phyloP scores from a whole-genome alignment of 208 protist genomes.

The Jaenimonas drosophilae region DNA sequence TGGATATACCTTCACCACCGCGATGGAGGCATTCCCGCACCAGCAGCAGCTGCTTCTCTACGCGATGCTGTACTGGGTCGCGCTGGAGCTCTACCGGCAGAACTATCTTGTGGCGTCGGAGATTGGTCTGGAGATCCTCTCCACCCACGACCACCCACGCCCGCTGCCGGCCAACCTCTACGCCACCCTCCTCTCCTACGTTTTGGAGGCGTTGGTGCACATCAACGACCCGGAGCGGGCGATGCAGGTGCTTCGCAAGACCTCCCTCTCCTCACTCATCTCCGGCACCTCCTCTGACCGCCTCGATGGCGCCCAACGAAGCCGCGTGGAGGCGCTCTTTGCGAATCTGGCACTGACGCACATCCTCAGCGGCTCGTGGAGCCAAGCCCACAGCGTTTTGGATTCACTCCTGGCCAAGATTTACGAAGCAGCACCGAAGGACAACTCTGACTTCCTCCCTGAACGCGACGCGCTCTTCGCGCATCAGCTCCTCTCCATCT shows the following conservation, averaged over 20 bases:
- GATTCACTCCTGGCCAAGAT: conserved; percentile 76
- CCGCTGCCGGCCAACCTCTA: conserved; percentile 52
- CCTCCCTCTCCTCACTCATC: conserved; percentile 59
- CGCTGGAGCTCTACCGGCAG: conserved; percentile 54
- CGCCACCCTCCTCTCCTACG: conserved; percentile 68
- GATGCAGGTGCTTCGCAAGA: conserved; percentile 54
- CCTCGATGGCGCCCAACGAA: conserved; percentile 60
- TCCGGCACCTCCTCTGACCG: conserved; percentile 18
- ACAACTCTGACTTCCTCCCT: conserved; percentile 36
- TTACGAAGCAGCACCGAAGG: conserved; percentile 33
- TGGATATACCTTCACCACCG: conserved; percentile 38
- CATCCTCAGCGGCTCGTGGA: conserved; percentile 76
- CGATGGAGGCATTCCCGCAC: conserved; percentile 52
- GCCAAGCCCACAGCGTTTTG: conserved; percentile 66
- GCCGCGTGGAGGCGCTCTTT: conserved; percentile 77
- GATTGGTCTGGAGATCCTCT: conserved; percentile 61
- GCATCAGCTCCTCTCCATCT: conserved; percentile 68
- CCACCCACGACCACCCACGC: conserved; percentile 39
- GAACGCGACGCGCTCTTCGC: conserved; percentile 60
- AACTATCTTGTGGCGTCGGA: conserved; percentile 74
- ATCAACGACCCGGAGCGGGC: conserved; percentile 72
- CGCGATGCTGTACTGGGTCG: conserved; percentile 69
- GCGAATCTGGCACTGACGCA: conserved; percentile 74
- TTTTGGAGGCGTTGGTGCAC: conserved; percentile 73
- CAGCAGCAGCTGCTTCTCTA: conserved; percentile 46